These are phyloP conservation scores for Eucalyptus marginata DNA, from an alignment of 345 rosid species.

Conservation along the genomic window DNA sequence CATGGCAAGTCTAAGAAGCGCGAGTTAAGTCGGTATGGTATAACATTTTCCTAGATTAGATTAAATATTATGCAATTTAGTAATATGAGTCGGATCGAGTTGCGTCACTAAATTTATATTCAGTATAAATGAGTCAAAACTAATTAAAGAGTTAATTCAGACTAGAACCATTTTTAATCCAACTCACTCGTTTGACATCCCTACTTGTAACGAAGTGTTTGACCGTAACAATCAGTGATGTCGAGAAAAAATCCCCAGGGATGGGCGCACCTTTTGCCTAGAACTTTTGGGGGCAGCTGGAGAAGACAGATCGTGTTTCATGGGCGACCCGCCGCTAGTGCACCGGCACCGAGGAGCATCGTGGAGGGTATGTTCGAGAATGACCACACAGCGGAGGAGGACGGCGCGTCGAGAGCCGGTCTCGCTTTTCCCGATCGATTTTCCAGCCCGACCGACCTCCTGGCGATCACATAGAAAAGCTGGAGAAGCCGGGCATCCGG, in stretches of 20 bases:
- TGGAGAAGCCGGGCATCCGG: not conserved
- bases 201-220: not conserved
- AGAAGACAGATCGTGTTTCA: not conserved
- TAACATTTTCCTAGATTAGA: no score
- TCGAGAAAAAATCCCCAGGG: rapidly evolving
- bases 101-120: no score
- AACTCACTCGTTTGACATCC: no score
- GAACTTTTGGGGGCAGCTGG: not conserved
- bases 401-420: not conserved
- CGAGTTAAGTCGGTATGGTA: rapidly evolving
- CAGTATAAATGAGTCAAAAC: no score
- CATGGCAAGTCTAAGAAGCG: rapidly evolving
- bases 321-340: not conserved
- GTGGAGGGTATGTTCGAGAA: not conserved
- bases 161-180: rapidly evolving
- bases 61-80: no score
- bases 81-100: rapidly evolving
- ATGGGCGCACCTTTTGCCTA: not conserved
- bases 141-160: no score
- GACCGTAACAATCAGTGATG: not conserved
- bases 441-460: not conserved
- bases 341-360: not conserved
- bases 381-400: not conserved
- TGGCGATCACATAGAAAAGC: not conserved
- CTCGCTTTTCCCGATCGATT: not conserved